Conservation (phyloP, 1,284 basidiomycete species). For the Boletus smithii region DNA sequence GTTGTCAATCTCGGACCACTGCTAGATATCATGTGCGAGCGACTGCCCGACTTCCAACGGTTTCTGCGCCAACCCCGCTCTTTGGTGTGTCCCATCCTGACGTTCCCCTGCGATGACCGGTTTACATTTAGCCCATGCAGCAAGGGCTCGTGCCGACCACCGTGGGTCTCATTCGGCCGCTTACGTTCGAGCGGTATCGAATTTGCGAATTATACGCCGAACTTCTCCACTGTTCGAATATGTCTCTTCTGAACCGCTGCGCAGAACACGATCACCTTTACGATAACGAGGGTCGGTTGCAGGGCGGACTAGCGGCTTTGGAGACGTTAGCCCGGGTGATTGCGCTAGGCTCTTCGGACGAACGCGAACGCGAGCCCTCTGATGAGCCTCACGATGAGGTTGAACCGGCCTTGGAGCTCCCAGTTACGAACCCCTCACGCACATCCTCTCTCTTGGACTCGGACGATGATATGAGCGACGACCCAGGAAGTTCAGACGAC, state of each 20-base stretch:
- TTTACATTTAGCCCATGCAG: slow-evolving; percentile 33
- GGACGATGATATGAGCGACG: slow-evolving; percentile 74
- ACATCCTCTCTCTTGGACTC: slow-evolving; percentile 61
- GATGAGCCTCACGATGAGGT: slow-evolving; percentile 60
- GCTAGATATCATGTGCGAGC: slow-evolving; percentile 73
- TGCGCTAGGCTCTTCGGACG: slow-evolving; percentile 53
- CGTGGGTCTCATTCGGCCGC: slow-evolving; percentile 66
- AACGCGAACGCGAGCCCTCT: slow-evolving; percentile 51
- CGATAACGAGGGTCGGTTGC: slow-evolving; percentile 73
- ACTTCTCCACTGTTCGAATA: slow-evolving; percentile 96
- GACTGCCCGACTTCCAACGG: slow-evolving; percentile 69
- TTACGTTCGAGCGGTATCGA: slow-evolving; percentile 95
- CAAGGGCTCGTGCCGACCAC: slow-evolving; percentile 69
- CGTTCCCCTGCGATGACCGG: slow-evolving; percentile 2
- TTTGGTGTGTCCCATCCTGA: slow-evolving; percentile 47
- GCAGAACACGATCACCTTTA: slow-evolving; percentile 71
- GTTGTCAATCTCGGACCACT: slow-evolving; percentile 91
- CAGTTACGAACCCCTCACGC: slow-evolving; percentile 57
- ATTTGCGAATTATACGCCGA: slow-evolving; percentile 98
- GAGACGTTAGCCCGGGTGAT: slow-evolving; percentile 84
- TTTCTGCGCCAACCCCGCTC: slow-evolving; percentile 75
- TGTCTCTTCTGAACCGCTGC: slow-evolving; percentile 89
- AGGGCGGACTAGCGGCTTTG: slow-evolving; percentile 76
- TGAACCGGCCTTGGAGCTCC: slow-evolving; percentile 69
- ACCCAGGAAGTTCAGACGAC: slow-evolving; percentile 68